Base-by-base conservation (phyloP, 2,329 filamentous ascomycete species). In the Apiospora malaysiana region DNA sequence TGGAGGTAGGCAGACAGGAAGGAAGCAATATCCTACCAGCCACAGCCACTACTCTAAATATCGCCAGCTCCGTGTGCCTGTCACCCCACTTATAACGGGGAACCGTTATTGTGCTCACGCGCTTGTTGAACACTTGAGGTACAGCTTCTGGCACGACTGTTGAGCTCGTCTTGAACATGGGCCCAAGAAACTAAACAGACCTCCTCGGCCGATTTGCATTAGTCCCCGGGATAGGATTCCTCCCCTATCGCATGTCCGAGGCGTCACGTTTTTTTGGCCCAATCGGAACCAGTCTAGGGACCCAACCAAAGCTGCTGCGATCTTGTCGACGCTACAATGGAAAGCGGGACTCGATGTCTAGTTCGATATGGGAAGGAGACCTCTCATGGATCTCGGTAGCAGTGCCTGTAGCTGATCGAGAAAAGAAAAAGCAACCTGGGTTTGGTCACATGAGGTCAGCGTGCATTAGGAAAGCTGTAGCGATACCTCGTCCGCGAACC, bases 361-460 rank as follows among this genome's bases (percentile, higher is more conserved):
- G 21, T 40, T 63, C 56, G 21, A 40, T 40, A 63, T 63, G 40
- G 12, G 56, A n/a, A 40, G 32, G 4, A 40, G 32, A n/a, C 56
- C 56, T 63, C 32, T 32, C 56, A 37, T 63, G 32, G 32, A 63
- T n/a, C 56, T 63, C 21, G 56, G 32, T 40, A 63, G 56, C 56
- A 10, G 56, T 63, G n/a, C 56, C 56, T 63, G 32, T 63, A 18
- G 27, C 32, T 40, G 32, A 23, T 21, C 56, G 32, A 37, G 56
- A 32, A 21, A n/a, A 32, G 18, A n/a, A n/a, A n/a, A n/a, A 63
- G 32, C 32, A 40, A 40, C 32, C 37, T 40, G 56, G 32, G 23
- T 32, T 18, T 63, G 32, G 56, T 63, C 56, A 63, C 21, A 63
- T 63, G 56, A 63, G 56, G 56, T 63, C 56, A 63, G 56, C 32